Conservation (phyloP, 73 alveolate genomes). For the Paramecium bursaria region DNA sequence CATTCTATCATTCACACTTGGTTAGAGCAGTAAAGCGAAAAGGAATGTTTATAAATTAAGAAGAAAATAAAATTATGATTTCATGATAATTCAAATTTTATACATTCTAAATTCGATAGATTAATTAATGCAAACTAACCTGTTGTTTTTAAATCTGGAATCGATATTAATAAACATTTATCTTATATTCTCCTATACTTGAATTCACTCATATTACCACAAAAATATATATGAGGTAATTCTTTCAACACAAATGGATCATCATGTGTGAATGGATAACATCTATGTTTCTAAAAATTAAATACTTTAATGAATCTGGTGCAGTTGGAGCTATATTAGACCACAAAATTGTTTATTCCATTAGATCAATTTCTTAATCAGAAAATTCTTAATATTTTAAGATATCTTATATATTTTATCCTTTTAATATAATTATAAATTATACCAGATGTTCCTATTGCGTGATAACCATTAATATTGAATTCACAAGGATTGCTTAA, state of each 20-base stretch:
- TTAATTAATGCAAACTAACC: neutral
- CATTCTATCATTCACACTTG: slow-evolving; percentile 39
- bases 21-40: too few relatives aligned
- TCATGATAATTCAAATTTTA: too few relatives aligned
- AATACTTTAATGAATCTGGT: slow-evolving; percentile 30
- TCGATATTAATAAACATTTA: too few relatives aligned
- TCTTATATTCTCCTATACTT: neutral
- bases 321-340: slow-evolving; percentile 33
- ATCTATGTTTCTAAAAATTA: neutral
- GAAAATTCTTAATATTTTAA: neutral
- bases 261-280: neutral
- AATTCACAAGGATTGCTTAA: slow-evolving; percentile 50
- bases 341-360: slow-evolving; percentile 13
- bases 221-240: slow-evolving; percentile 27
- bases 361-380: slow-evolving; percentile 22
- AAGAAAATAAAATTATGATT: too few relatives aligned
- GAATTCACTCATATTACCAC: slow-evolving; percentile 34
- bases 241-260: slow-evolving; percentile 39
- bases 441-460: slow-evolving; percentile 41
- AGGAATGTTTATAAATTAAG: too few relatives aligned
- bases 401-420: slow-evolving; percentile 42
- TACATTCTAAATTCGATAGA: too few relatives aligned
- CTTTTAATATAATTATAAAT: too few relatives aligned
- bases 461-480: neutral
- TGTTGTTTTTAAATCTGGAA: too few relatives aligned